A percentile compares a stretch with the other conserved stretches of the same genome.
Conservation (phyloP, 2,329 filamentous ascomycete species). For the Xylaria sp. region DNA sequence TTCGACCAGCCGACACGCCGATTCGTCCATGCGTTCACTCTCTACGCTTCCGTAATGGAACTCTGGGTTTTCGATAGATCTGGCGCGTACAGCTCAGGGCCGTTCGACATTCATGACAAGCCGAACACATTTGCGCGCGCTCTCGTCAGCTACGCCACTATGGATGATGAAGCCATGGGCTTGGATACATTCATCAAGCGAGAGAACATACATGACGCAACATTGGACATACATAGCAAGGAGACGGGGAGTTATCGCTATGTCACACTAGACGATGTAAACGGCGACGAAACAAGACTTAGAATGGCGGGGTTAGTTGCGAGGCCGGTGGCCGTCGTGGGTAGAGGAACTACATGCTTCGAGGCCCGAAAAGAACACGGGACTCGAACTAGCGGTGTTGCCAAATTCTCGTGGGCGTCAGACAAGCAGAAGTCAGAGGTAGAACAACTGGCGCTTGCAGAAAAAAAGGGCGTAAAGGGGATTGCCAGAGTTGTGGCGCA, state of each 20-base stretch:
- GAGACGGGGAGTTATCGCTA: background rate
- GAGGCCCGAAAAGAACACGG: background rate
- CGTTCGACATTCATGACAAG: slow-evolving; percentile 7
- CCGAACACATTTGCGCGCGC: slow-evolving; percentile 8
- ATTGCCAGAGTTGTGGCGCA: slow-evolving; percentile 9
- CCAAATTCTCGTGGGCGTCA: slow-evolving; percentile 3
- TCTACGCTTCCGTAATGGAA: slow-evolving; percentile 18
- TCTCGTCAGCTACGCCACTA: slow-evolving; percentile 11
- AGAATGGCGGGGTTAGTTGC: background rate
- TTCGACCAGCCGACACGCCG: slow-evolving; percentile 15
- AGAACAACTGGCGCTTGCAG: background rate
- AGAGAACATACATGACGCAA: background rate
- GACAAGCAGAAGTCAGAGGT: background rate
- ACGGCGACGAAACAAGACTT: background rate
- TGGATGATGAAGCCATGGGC: slow-evolving; percentile 15
- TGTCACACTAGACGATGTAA: background rate
- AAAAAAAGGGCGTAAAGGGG: background rate
- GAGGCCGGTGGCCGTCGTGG: slow-evolving; percentile 1
- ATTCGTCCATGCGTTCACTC: slow-evolving; percentile 22
- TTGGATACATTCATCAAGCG: background rate
- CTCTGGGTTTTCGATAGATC: slow-evolving; percentile 20
- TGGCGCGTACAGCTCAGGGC: slow-evolving; percentile 6
- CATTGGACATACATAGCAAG: no score
- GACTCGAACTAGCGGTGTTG: background rate
- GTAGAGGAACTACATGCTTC: slow-evolving; percentile 5